Evolutionary conservation across 441 rosid genomes (phyloP).

Genomic region (Geranium incanum): DNA sequence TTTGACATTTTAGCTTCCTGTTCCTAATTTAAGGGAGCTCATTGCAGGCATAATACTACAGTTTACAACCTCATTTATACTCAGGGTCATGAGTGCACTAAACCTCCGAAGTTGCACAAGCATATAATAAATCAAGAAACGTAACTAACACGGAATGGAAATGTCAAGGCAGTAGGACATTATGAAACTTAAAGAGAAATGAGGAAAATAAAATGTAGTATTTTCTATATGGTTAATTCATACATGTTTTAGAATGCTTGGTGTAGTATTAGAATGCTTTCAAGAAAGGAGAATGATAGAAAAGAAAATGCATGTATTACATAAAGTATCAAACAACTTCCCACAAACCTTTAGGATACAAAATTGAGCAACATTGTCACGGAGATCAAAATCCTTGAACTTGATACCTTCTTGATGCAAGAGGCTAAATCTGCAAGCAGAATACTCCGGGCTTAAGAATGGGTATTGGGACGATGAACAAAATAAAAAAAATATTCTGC

Average conservation of each 20-base stretch:
- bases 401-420: constrained; percentile 73
- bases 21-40: no score
- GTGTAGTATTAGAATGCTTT: not conserved
- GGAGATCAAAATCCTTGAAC: constrained; percentile 73
- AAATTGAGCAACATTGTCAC: constrained; percentile 88
- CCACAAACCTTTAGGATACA: constrained; percentile 71
- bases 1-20: no score
- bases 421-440: constrained; percentile 62
- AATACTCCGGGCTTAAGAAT: constrained; percentile 27
- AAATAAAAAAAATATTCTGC: not conserved
- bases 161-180: not conserved
- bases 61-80: not conserved
- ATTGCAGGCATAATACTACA: no score
- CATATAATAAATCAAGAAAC: not conserved
- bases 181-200: not conserved
- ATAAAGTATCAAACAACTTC: constrained; percentile 11
- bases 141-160: not conserved
- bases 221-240: not conserved
- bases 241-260: not conserved
- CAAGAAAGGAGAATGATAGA: not conserved
- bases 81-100: not conserved
- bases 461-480: constrained; percentile 3
- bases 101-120: not conserved
- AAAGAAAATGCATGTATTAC: not conserved
- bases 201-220: not conserved